Percentiles rank a stretch among this genome's conserved stretches.
phyloP scores from a whole-genome alignment of 176 grass and related monocot species.

The Eremochloa ophiuroides region DNA sequence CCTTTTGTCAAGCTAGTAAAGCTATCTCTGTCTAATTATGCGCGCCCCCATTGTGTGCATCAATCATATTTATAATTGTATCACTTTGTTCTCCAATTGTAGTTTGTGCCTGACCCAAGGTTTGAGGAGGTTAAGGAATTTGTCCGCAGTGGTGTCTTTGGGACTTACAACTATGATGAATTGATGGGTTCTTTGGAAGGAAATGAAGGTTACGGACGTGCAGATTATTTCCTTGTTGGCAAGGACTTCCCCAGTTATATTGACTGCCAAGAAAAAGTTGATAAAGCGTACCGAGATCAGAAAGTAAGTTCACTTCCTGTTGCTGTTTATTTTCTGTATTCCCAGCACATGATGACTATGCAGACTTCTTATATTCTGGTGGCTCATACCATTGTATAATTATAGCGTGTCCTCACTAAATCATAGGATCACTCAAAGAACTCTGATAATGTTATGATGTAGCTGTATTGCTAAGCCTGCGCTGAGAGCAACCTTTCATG shows the following conservation, averaged over 20 bases:
- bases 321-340: constrained; percentile 1
- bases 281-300: constrained; percentile 79
- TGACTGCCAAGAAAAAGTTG: constrained; percentile 91
- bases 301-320: constrained; percentile 47
- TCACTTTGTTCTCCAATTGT: constrained; percentile 12
- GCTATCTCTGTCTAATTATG: background rate
- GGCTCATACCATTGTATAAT: background rate
- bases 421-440: background rate
- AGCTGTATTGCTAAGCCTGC: background rate
- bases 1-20: constrained; percentile 5
- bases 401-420: too few relatives aligned
- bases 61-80: background rate
- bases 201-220: constrained; percentile 89
- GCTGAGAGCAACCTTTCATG: constrained; percentile 9
- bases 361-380: background rate
- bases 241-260: constrained; percentile 98
- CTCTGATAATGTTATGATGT: background rate
- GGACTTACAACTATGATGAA: constrained; percentile 66
- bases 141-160: constrained; percentile 81
- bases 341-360: background rate
- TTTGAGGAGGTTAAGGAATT: constrained; percentile 96
- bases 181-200: constrained; percentile 98
- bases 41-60: background rate
- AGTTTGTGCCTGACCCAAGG: constrained; percentile 94
- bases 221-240: constrained; percentile 99